Evolutionary conservation across 768 basidiomycete genomes (phyloP).

Genomic region (Auriscalpium orientale): DNA sequence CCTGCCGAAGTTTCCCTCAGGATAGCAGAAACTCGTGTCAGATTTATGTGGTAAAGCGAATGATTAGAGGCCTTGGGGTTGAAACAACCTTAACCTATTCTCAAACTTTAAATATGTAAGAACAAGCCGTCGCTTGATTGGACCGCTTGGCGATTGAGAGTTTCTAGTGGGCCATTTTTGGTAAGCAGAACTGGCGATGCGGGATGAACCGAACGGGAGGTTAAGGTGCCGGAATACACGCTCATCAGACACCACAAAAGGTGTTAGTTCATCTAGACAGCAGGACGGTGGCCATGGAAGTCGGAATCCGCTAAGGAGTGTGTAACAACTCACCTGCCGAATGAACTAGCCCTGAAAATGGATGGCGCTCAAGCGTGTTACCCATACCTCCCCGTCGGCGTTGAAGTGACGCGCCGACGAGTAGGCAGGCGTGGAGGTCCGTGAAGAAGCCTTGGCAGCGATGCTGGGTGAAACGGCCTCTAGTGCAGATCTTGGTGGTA

Average conservation of each 20-base stretch:
- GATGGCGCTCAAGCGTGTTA: slow-evolving; percentile 84
- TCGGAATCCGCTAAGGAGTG: slow-evolving; percentile 81
- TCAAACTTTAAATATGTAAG: slow-evolving; percentile 63
- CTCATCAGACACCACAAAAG: slow-evolving; percentile 82
- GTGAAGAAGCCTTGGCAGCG: slow-evolving; percentile 74
- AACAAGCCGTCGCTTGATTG: slow-evolving; percentile 42
- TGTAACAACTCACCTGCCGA: slow-evolving; percentile 88
- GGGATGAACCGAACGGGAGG: slow-evolving; percentile 63
- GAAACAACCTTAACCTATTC: slow-evolving; percentile 84
- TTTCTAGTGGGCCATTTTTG: slow-evolving; percentile 69
- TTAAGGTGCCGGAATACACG: slow-evolving; percentile 79
- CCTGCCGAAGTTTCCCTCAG: slow-evolving; percentile 85
- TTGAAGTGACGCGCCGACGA: slow-evolving; percentile 65
- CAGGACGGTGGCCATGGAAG: slow-evolving; percentile 85
- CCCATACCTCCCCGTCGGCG: slow-evolving; percentile 77
- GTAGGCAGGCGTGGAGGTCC: slow-evolving; percentile 74
- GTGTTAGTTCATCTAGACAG: slow-evolving; percentile 84
- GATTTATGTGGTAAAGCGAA: slow-evolving; percentile 69
- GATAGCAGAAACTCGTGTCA: slow-evolving; percentile 57
- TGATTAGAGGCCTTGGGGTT: slow-evolving; percentile 85
- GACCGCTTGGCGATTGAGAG: slow-evolving; percentile 51
- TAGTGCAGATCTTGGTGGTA: slow-evolving; percentile 86
- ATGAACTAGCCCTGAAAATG: slow-evolving; percentile 89
- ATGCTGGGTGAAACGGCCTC: slow-evolving; percentile 69
- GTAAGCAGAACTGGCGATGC: slow-evolving; percentile 68